Evolutionary conservation across 164 flowering plant species (phyloP), one percentile per base, ranked within the genome.

Genomic region (Vitis rupestris): DNA sequence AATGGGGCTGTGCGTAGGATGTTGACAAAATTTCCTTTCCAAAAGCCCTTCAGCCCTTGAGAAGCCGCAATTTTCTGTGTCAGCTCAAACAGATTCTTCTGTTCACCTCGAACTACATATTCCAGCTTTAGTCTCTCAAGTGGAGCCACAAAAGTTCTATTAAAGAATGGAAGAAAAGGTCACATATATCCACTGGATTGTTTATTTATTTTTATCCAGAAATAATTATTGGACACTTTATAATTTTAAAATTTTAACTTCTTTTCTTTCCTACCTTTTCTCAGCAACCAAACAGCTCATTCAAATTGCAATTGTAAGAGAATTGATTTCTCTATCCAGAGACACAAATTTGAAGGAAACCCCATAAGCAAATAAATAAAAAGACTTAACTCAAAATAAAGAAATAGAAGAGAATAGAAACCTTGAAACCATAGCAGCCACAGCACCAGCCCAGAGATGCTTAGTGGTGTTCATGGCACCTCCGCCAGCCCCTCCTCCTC

Each of bases 1-100:
- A 94, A 94, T 71, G 97, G 98, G 70, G 98, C 98, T 12, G 97
- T 92, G 4, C 94, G 90, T 15, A 94, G 97, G 77, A 94, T 88
- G 74, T 94, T 92, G 66, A 92, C 83, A 44, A 92, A 78, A 69
- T 92, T 94, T 59, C 98, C 98, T 77, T 85, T 94, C 98, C 98
- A 90, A 72, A 94, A 94, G 54, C 98, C 98, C 72, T 72, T 80
- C 70, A 90, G 69, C 29, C 98, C 97, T 78, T 92, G 97, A 64
- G 92, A 74, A 19, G 72, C 78, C 14, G 94, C 97, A 83, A 94
- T 94, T 44, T 78, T 77, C 56, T 78, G 77, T 56, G 90, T 74
- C 30, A 94, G 87, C 71, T 88, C 93, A 70, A 79, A 57, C 12
- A 94, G 69, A 74, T 89, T 75, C 84, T 66, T 86, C 83, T 90